These are phyloP conservation scores for Hortiboletus campestris DNA, from an alignment of 768 basidiomycete species.

Conservation along the genomic window DNA sequence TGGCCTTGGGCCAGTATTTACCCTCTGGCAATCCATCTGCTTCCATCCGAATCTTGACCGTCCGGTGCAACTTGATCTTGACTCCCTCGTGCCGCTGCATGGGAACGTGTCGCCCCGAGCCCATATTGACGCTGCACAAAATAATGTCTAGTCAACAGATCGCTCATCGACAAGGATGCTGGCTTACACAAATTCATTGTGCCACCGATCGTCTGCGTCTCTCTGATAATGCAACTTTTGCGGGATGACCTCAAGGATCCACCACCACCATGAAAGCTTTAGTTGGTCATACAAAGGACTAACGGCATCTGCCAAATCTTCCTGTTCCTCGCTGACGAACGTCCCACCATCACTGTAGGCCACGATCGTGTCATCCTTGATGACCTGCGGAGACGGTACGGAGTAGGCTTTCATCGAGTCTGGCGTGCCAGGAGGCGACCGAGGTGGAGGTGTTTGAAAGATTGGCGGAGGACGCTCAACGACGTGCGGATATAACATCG, in stretches of 20 bases:
- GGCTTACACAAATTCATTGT: slow-evolving; percentile 17
- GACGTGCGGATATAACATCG: slow-evolving; percentile 45
- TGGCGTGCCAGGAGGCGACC: slow-evolving; percentile 11
- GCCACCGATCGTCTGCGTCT: slow-evolving; percentile 21
- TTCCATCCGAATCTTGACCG: slow-evolving; percentile 52
- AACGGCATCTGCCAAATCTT: slow-evolving; percentile 60
- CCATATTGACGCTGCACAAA: slow-evolving; percentile 35
- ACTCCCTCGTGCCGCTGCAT: slow-evolving; percentile 35
- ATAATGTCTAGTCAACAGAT: background rate
- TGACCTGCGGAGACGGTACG: slow-evolving; percentile 15
- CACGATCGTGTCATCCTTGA: slow-evolving; percentile 11
- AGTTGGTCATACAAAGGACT: slow-evolving; percentile 58
- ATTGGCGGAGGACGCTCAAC: slow-evolving; percentile 40
- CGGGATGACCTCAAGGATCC: slow-evolving; percentile 61
- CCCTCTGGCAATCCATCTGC: slow-evolving; percentile 35
- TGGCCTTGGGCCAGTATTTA: slow-evolving; percentile 42
- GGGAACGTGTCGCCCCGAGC: slow-evolving; percentile 41
- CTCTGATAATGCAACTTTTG: slow-evolving; percentile 28
- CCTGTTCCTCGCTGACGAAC: slow-evolving; percentile 52
- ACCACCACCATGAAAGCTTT: slow-evolving; percentile 48
- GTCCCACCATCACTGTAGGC: slow-evolving; percentile 18
- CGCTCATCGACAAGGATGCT: background rate
- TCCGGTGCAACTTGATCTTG: slow-evolving; percentile 47
- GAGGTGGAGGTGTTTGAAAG: slow-evolving; percentile 22
- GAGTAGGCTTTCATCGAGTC: slow-evolving; percentile 9